Base-by-base conservation (phyloP, 2,329 filamentous ascomycete species). In the Corniculantispora saksenae region DNA sequence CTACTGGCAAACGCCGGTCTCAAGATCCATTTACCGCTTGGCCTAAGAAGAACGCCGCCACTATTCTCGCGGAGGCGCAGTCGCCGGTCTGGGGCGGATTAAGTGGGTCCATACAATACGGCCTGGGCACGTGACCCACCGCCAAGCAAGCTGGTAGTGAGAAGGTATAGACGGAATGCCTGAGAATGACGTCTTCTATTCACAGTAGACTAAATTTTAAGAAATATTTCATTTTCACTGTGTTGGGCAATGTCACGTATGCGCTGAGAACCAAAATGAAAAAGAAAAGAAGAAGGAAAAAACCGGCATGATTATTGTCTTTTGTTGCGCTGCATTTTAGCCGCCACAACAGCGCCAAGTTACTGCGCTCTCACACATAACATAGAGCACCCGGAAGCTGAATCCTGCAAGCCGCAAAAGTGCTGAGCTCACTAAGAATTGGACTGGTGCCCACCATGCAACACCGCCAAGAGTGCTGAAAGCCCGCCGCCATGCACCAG, bases 161-260 rank as follows among this genome's bases (percentile, higher is more conserved):
- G n/a, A 32, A 10, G 19, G 35, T 32, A 15, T n/a, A 38, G 51
- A 47, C n/a, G 6, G n/a, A 50, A 32, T 25, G 48, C 9, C 35
- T 54, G 43, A n/a, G 25, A 50, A 63, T 63, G 61, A 62, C 60
- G 60, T 62, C 60, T 62, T 55, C 10, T 19, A n/a, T n/a, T n/a
- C n/a, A n/a, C n/a, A n/a, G n/a, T n/a, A n/a, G n/a, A n/a, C n/a
- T n/a, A n/a, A n/a, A 61, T 54, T 61, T 23, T 19, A 38, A 38
- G 35, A 38, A 38, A 8, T 7, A 38, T 38, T 38, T 38, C 7
- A 8, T 38, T 38, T 13, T 38, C 13, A 7, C 13, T 38, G 35
- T n/a, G n/a, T n/a, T n/a, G n/a, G n/a, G n/a, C n/a, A n/a, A n/a
- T n/a, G n/a, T n/a, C n/a, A n/a, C n/a, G n/a, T n/a, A n/a, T n/a